A percentile compares a stretch with the other conserved stretches of the same genome.
phyloP scores from a whole-genome alignment of 2,329 filamentous ascomycete species.

The Lasiodiplodia theobromae region DNA sequence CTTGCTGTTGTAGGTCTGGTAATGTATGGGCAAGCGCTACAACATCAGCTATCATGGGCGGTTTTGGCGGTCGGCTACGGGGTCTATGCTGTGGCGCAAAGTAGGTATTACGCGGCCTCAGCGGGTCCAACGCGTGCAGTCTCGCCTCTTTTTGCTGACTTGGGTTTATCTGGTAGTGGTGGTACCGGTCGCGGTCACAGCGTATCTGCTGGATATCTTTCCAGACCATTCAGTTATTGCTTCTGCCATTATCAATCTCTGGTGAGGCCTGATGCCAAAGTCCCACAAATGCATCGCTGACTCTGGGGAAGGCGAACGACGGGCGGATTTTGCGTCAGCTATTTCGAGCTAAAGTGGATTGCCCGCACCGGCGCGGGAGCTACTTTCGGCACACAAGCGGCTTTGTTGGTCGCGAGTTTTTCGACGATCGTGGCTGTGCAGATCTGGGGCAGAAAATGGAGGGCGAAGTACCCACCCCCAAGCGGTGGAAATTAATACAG shows the following conservation, averaged over 20 bases:
- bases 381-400: slow-evolving; percentile 45
- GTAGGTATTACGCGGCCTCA: slow-evolving; percentile 16
- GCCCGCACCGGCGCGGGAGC: slow-evolving; percentile 39
- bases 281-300: slow-evolving; percentile 4
- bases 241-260: slow-evolving; percentile 43
- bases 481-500: neutral
- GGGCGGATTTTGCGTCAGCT: slow-evolving; percentile 44
- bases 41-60: slow-evolving; percentile 42
- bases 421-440: slow-evolving; percentile 17
- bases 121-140: neutral
- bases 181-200: slow-evolving; percentile 37
- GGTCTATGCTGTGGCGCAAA: slow-evolving; percentile 31
- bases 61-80: slow-evolving; percentile 45
- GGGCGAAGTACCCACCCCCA: slow-evolving; percentile 11
- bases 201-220: slow-evolving; percentile 45
- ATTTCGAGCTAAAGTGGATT: slow-evolving; percentile 46
- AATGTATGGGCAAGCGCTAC: slow-evolving; percentile 42
- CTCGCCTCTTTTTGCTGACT: slow-evolving; percentile 8
- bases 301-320: slow-evolving; percentile 36
- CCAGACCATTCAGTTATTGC: slow-evolving; percentile 42
- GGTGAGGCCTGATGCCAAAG: neutral
- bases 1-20: slow-evolving; percentile 44
- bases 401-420: slow-evolving; percentile 38
- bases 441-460: slow-evolving; percentile 11
- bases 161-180: neutral